Evolutionary conservation across 257 asterid genomes (phyloP).

Genomic region (Cordia subcordata): DNA sequence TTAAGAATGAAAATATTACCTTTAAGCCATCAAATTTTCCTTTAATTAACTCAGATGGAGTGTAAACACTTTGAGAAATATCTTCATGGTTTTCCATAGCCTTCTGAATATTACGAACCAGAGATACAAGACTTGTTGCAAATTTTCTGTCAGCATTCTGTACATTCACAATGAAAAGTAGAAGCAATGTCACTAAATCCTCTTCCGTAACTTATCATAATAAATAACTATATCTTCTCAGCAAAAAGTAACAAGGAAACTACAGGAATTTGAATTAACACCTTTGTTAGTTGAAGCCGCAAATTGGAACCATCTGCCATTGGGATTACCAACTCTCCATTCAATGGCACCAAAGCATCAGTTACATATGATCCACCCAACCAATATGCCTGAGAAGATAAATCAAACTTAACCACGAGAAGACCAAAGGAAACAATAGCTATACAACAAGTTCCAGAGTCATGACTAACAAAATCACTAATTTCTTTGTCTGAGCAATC

Average conservation of each 20-base stretch:
- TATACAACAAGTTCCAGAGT: conserved; percentile 7
- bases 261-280: conserved; percentile 16
- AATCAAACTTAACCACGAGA: neutral
- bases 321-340: conserved; percentile 67
- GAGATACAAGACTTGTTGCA: conserved; percentile 45
- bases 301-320: conserved; percentile 48
- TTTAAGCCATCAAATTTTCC: conserved; percentile 87
- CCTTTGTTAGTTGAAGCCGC: conserved; percentile 82
- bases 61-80: conserved; percentile 39
- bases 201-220: too few species aligned
- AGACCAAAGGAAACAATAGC: conserved; percentile 12
- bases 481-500: conserved; percentile 72
- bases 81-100: conserved; percentile 56
- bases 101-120: conserved; percentile 45
- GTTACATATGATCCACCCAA: conserved; percentile 82
- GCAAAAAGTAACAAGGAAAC: conserved; percentile 5
- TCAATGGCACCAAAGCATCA: conserved; percentile 40
- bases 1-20: conserved; percentile 35
- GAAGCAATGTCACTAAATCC: neutral
- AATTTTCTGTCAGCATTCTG: conserved; percentile 80
- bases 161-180: conserved; percentile 9
- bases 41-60: conserved; percentile 58
- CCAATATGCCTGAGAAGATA: conserved; percentile 63
- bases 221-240: neutral
- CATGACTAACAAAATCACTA: conserved; percentile 59